Percentiles rank a stretch among this genome's conserved stretches.
These are phyloP conservation scores for Tulasnella sp. DNA, from an alignment of 768 basidiomycete species.

Conservation along the genomic window DNA sequence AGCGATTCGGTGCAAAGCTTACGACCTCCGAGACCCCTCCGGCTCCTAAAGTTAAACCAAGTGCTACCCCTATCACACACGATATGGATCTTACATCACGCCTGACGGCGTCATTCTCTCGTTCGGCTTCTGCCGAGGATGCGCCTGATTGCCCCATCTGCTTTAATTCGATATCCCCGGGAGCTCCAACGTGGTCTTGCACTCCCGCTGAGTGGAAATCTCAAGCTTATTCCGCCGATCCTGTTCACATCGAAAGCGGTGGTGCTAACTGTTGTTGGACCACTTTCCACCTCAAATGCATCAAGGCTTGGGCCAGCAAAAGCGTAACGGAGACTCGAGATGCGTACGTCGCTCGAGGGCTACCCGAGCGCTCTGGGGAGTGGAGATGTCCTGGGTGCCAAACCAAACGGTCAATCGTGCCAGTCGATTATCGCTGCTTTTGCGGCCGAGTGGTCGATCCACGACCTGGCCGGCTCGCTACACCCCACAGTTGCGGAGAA, in stretches of 20 bases:
- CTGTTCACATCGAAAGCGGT: constrained; percentile 25
- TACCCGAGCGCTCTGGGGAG: constrained; percentile 50
- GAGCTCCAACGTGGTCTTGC: constrained; percentile 83
- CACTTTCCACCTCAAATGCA: constrained; percentile 85
- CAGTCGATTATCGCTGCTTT: constrained; percentile 65
- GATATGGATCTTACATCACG: constrained; percentile 68
- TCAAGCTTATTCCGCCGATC: constrained; percentile 13
- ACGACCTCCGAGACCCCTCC: background rate
- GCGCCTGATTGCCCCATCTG: constrained; percentile 52
- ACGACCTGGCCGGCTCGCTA: constrained; percentile 56
- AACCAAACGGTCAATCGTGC: constrained; percentile 58
- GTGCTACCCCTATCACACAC: constrained; percentile 6
- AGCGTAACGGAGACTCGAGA: constrained; percentile 61
- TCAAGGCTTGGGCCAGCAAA: constrained; percentile 79
- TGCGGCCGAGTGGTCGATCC: constrained; percentile 71
- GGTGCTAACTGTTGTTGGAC: constrained; percentile 71
- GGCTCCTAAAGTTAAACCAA: background rate
- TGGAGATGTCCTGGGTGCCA: constrained; percentile 97
- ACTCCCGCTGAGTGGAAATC: constrained; percentile 41
- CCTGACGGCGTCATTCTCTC: constrained; percentile 51
- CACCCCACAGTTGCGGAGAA: constrained; percentile 49
- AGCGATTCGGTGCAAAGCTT: constrained; percentile 4
- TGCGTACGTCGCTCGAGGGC: constrained; percentile 58
- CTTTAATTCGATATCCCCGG: constrained; percentile 68
- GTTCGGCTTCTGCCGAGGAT: constrained; percentile 65